Conservation (phyloP, 31 red algal species). For the Porphyra umbilicalis region DNA sequence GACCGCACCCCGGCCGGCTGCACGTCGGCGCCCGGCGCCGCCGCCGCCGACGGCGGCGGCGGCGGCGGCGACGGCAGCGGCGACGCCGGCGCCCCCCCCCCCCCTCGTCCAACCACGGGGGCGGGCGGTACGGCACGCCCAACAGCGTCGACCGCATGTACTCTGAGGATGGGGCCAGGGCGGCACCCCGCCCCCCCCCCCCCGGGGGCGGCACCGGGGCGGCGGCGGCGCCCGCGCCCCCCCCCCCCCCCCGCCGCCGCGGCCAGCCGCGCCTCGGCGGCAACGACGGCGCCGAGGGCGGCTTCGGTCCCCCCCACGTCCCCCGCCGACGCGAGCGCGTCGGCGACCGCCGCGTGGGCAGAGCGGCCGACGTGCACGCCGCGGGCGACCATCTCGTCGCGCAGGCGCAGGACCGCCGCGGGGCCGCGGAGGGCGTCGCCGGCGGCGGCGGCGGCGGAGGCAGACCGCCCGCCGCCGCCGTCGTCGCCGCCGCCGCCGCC, state of each 20-base stretch:
- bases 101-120: not conserved
- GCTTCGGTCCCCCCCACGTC: slow-evolving; percentile 45
- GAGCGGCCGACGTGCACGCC: slow-evolving; percentile 42
- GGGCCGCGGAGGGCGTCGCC: not conserved
- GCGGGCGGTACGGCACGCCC: not conserved
- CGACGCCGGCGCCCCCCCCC: too few relatives aligned
- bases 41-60: not conserved
- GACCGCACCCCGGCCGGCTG: too few relatives aligned
- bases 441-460: not conserved
- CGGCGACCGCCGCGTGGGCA: slow-evolving; percentile 50
- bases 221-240: not conserved
- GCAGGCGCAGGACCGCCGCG: slow-evolving; percentile 23
- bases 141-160: not conserved
- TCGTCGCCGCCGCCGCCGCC: not conserved
- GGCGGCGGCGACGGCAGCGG: not conserved
- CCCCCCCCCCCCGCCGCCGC: not conserved
- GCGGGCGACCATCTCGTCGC: slow-evolving; percentile 62
- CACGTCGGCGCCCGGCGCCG: too few relatives aligned
- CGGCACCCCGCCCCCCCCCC: not conserved
- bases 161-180: not conserved
- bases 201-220: not conserved
- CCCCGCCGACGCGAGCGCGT: slow-evolving; percentile 40
- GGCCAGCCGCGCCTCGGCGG: slow-evolving; percentile 3
- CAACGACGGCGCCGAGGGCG: slow-evolving; percentile 30
- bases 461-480: not conserved